Base-by-base conservation (phyloP, 495 filamentous ascomycete genomes). In the Tuber microsphaerosporum region DNA sequence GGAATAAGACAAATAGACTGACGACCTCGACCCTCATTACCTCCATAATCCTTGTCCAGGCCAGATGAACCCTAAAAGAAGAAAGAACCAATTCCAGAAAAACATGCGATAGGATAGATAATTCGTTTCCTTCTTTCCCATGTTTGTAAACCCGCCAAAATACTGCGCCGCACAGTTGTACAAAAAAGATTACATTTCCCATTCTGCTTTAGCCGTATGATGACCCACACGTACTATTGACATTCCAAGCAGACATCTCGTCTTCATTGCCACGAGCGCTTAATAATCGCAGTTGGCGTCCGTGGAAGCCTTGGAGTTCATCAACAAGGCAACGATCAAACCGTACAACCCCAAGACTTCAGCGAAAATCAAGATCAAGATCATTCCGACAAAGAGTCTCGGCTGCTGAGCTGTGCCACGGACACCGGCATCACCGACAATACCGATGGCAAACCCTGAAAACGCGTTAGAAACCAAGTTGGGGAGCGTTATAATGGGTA, bases 311-410 rank as follows among this genome's bases (percentile, higher is more conserved):
- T 91, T 92, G 74, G 94, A 94, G 91, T 97, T 99, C 95, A 99
- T 98, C 81, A 99, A 91, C 80, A 99, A 91, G 76, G 95, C 95
- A 76, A 99, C 95, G 83, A 99, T 99, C 81, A 99, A 87, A 80
- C 95, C 95, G 87, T 99, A 99, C 69, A 99, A 92, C 93, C 94
- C 95, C 90, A 99, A 86, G 79, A 98, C 95, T 97, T 98, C 95
- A 83, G 96, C 95, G 88, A 99, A 99, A 97, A 99, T 99, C 88
- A 99, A 94, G 88, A 99, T 99, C 83, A 99, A 87, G 87, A 99
- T 98, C 95, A 99, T 99, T 88, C 95, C 95, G 85, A 99, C 95
- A 87, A 97, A 99, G 73, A 99, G 90, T 82, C 94, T 89, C 70
- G 95, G 96, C 85, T 99, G 95, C 85, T 99, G 95, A 78, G 95